These are phyloP conservation scores for Styphnolobium japonicum DNA, from an alignment of 306 rosid genomes.

Conservation along the genomic window DNA sequence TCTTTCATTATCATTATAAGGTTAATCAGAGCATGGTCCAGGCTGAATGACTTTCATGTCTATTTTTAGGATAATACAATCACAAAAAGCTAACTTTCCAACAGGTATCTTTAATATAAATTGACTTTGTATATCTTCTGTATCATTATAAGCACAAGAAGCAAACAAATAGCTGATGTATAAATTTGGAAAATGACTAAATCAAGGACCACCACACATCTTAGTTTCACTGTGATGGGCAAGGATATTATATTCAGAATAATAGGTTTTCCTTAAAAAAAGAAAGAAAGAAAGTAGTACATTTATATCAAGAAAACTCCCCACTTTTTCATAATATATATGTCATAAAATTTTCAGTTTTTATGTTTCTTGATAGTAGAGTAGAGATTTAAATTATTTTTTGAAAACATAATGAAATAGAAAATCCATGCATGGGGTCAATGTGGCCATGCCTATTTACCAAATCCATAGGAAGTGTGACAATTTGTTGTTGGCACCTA, in stretches of 20 bases:
- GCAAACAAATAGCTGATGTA: neutral
- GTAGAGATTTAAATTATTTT: neutral
- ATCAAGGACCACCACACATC: neutral
- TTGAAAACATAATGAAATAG: neutral
- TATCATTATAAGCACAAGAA: neutral
- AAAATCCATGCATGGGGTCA: neutral
- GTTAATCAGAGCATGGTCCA: neutral
- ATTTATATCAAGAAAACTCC: neutral
- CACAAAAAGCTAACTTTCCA: neutral
- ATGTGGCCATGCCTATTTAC: neutral
- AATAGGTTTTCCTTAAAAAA: neutral
- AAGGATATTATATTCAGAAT: neutral
- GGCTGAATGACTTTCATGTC: neutral
- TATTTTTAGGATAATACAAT: neutral
- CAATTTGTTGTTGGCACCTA: neutral
- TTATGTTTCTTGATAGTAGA: neutral
- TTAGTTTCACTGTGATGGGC: neutral
- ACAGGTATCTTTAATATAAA: neutral
- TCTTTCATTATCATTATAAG: neutral
- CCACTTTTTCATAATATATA: neutral
- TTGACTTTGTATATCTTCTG: neutral
- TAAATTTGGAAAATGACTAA: neutral
- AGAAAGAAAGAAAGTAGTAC: neutral
- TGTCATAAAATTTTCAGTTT: neutral
- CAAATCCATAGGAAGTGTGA: neutral